Percentiles rank a stretch among this genome's conserved stretches.
Evolutionary conservation across 768 basidiomycete genomes (phyloP).

Genomic region (Rhizopogon vinicolor): DNA sequence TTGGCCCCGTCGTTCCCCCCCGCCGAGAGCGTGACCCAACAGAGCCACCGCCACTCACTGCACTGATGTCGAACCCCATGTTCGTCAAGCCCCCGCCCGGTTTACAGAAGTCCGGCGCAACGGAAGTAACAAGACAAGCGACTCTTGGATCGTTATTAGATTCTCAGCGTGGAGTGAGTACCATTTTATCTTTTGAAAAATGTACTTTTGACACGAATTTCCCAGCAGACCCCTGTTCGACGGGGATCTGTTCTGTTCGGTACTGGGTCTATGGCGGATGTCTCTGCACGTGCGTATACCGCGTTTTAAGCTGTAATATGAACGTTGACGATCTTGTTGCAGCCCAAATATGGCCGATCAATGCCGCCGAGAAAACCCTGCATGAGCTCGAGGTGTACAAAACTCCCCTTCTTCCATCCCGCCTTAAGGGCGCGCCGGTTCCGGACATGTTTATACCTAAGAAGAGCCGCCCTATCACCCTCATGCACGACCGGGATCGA

Average conservation of each 20-base stretch:
- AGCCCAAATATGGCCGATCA: slow-evolving; percentile 31
- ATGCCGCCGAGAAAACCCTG: slow-evolving; percentile 61
- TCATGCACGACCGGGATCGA: slow-evolving; percentile 58
- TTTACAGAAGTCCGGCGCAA: slow-evolving; percentile 16
- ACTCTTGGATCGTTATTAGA: slow-evolving; percentile 60
- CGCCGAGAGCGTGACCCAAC: slow-evolving; percentile 47
- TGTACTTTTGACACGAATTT: background rate
- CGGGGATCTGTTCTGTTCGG: slow-evolving; percentile 51
- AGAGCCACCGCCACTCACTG: slow-evolving; percentile 64
- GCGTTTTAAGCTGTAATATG: slow-evolving; percentile 1
- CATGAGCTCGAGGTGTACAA: slow-evolving; percentile 75
- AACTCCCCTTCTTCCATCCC: slow-evolving; percentile 72
- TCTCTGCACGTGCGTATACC: slow-evolving; percentile 26
- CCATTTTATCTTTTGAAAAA: background rate
- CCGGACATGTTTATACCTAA: slow-evolving; percentile 64
- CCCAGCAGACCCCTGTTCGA: slow-evolving; percentile 40
- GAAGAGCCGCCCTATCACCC: slow-evolving; percentile 35
- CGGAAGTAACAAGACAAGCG: slow-evolving; percentile 27
- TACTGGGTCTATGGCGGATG: slow-evolving; percentile 29
- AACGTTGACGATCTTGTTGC: slow-evolving; percentile 16
- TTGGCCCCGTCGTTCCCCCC: slow-evolving; percentile 37
- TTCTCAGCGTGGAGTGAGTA: slow-evolving; percentile 50
- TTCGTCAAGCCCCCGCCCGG: slow-evolving; percentile 60
- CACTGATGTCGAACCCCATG: slow-evolving; percentile 59
- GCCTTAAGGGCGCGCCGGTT: slow-evolving; percentile 34